Base-by-base conservation (phyloP, 1,284 basidiomycete species). In the Ceratobasidium sp. region DNA sequence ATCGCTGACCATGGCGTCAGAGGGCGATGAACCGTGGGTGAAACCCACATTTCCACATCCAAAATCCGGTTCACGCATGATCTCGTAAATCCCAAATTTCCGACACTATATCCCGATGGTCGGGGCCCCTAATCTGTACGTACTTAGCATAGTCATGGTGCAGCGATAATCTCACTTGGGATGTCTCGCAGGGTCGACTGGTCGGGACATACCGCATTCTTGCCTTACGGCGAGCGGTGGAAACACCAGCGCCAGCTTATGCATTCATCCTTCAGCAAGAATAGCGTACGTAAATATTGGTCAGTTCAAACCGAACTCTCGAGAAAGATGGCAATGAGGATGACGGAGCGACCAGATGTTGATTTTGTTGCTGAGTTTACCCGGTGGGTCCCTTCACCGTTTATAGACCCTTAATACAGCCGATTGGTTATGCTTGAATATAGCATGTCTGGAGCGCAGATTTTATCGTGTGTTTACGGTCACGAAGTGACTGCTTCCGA, bases 151-250 rank as follows among this genome's bases (percentile, higher is more conserved):
- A 6, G 7, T 27, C 16, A 60, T 27, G 18, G 33, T 18, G 41
- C 48, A 23, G 6, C 12, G 65, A 12, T 46, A 23, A 50, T 67
- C 38, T n/a, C 35, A 30, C 38, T 52, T 6, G 2, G 33, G 50
- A 59, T 57, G 16, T 66, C 27, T 27, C 38, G 20, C 23, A 71
- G 69, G n/a, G n/a, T 71, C 41, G 69, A 71, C 44, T 60, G 35
- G 69, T 46, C 55, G 16, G 54, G 69, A 6, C 69, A 60, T 30
- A 59, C 41, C 16, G 69, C 18, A 5, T 60, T 71, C n/a, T 20
- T 71, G n/a, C 69, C 35, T 12, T 60, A 71, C 33, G 55, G 69
- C 8, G 55, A 59, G 12, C 69, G 55, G 4, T 71, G 69, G 69
- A 71, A 60, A 27, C 69, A 14, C 8, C 57, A 59, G 27, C 69